These are phyloP conservation scores for Thraustochytrium sp. DNA, from an alignment of 352 stramenopile genomes.

Conservation along the genomic window DNA sequence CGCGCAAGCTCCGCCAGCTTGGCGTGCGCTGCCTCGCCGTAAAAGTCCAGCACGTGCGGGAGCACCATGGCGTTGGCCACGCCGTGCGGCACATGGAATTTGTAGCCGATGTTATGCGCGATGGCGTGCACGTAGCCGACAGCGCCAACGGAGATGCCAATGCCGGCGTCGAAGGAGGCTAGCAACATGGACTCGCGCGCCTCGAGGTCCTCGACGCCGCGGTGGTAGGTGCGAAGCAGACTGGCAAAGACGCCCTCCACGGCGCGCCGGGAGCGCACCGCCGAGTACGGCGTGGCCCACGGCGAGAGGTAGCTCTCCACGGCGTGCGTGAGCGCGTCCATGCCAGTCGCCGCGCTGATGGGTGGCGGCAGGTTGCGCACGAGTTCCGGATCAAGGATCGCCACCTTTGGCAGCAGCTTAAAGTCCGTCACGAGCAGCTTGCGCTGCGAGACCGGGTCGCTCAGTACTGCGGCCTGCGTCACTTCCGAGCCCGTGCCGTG, in stretches of 20 bases:
- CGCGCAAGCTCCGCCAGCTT: not conserved
- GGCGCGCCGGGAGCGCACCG: not conserved
- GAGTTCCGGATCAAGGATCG: not conserved
- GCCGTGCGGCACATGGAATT: slow-evolving; percentile 6
- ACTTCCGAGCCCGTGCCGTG: not conserved
- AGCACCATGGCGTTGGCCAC: slow-evolving; percentile 1
- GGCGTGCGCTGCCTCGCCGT: not conserved
- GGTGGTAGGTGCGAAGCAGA: not conserved
- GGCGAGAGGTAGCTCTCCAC: not conserved
- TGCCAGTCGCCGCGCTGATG: slow-evolving; percentile 6
- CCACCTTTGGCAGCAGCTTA: not conserved
- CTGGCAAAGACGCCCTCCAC: not conserved
- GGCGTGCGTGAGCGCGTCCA: slow-evolving; percentile 18
- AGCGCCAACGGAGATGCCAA: not conserved
- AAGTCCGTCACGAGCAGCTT: not conserved
- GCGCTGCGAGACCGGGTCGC: not conserved
- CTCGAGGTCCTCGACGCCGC: not conserved
- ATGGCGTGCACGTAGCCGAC: slow-evolving; percentile 30
- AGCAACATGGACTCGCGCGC: not conserved
- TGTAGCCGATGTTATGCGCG: not conserved
- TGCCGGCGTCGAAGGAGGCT: not conserved
- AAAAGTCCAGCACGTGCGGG: not conserved
- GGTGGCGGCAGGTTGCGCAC: not conserved
- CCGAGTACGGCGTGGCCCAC: not conserved
- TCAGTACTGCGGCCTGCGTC: not conserved